Evolutionary conservation across 2,329 filamentous ascomycete genomes (phyloP).

Genomic region (Fusarium brevicatenulatum): DNA sequence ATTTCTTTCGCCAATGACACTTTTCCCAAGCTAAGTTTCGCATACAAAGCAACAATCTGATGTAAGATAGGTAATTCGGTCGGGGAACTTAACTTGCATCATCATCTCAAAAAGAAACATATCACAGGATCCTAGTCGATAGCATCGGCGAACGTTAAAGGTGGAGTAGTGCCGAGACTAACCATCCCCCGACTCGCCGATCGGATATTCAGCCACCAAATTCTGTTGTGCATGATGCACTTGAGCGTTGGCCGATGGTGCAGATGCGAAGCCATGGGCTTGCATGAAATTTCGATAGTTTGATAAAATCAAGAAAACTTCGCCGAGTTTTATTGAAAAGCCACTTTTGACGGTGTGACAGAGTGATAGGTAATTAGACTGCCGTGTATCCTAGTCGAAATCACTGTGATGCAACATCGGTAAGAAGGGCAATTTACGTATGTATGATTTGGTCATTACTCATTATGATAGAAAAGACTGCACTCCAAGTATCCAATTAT

Average conservation of each 20-base stretch:
- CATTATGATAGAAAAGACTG: neutral
- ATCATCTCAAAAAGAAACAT: neutral
- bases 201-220: neutral
- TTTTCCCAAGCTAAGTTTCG: neutral
- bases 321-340: neutral
- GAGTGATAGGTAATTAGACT: neutral
- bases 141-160: slow-evolving; percentile 11
- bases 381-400: neutral
- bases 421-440: neutral
- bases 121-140: neutral
- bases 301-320: neutral
- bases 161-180: slow-evolving; percentile 6
- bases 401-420: neutral
- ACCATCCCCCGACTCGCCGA: slow-evolving; percentile 5
- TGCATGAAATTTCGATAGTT: neutral
- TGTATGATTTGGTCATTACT: slow-evolving; percentile 4
- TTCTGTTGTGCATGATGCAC: neutral
- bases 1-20: neutral
- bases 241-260: neutral
- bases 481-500: neutral
- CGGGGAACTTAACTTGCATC: slow-evolving; percentile 6
- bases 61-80: neutral
- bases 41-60: neutral
- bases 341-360: neutral
- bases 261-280: neutral